A percentile compares a stretch with the other conserved stretches of the same genome.
Evolutionary conservation across 345 rosid genomes (phyloP).

Genomic region (Populus tremula): DNA sequence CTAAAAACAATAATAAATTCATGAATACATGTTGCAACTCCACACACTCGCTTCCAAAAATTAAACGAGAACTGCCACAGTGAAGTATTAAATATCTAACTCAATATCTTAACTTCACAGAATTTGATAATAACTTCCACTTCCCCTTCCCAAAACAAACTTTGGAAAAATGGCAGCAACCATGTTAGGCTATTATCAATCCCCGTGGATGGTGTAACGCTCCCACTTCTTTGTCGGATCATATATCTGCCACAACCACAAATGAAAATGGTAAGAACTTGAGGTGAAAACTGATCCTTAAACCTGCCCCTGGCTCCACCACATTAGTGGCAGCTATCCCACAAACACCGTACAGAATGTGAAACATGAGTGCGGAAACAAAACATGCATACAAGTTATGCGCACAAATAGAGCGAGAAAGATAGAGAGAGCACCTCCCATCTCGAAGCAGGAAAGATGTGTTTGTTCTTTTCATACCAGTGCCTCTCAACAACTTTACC

Average conservation of each 20-base stretch:
- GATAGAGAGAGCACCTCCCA: slow-evolving; percentile 70
- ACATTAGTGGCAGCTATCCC: not conserved
- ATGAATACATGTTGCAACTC: not conserved
- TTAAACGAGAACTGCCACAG: not conserved
- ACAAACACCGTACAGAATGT: not conserved
- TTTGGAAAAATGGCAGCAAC: not conserved
- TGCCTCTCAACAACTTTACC: slow-evolving; percentile 99
- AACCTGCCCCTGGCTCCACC: not conserved
- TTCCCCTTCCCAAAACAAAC: not conserved
- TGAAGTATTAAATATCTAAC: not conserved
- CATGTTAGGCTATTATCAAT: slow-evolving; percentile 30
- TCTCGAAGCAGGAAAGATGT: slow-evolving; percentile 97
- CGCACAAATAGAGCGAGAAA: not conserved
- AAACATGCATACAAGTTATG: not conserved
- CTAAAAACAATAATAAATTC: not conserved
- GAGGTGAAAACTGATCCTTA: not conserved
- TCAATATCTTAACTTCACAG: not conserved
- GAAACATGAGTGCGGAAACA: not conserved
- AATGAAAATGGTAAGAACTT: not conserved
- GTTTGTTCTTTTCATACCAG: slow-evolving; percentile 99
- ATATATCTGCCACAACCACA: slow-evolving; percentile 50
- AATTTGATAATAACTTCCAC: not conserved
- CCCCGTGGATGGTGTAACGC: slow-evolving; percentile 94
- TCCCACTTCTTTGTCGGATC: slow-evolving; percentile 92
- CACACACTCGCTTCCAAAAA: not conserved